A percentile compares a stretch with the other conserved stretches of the same genome.
phyloP scores from a whole-genome alignment of 441 rosid genomes.

The Populus hybrid region DNA sequence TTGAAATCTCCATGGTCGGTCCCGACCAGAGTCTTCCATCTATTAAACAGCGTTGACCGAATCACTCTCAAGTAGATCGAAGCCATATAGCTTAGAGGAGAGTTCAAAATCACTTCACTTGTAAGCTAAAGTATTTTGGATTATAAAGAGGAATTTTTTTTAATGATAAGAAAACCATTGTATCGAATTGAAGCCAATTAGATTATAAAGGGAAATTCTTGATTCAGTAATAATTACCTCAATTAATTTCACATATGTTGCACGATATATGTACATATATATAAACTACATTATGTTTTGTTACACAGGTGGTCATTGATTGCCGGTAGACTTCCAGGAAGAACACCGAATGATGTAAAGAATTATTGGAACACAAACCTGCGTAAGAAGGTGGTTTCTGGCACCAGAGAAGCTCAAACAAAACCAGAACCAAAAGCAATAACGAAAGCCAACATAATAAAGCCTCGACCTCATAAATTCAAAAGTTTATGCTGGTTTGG shows the following conservation, averaged over 20 bases:
- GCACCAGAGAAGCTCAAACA: background rate
- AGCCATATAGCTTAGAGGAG: background rate
- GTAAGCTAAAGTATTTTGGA: too few relatives aligned
- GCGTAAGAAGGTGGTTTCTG: background rate
- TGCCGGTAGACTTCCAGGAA: background rate
- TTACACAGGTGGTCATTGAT: background rate
- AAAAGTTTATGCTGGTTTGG: background rate
- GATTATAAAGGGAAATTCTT: too few relatives aligned
- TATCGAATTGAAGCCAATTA: too few relatives aligned
- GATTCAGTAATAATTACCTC: background rate
- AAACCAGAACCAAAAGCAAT: background rate
- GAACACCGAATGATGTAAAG: constrained; percentile 22
- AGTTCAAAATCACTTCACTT: too few relatives aligned
- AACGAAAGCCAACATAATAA: constrained; percentile 22
- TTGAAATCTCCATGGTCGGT: too few relatives aligned
- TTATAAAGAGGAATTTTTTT: too few relatives aligned
- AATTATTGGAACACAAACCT: constrained; percentile 18
- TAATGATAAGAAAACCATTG: too few relatives aligned
- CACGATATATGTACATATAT: too few relatives aligned
- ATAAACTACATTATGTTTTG: background rate
- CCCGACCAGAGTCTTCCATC: background rate
- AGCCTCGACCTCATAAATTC: constrained; percentile 21
- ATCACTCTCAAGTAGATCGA: background rate
- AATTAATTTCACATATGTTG: too few relatives aligned
- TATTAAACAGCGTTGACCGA: background rate